These are phyloP conservation scores for Cronartium quercuum DNA, from an alignment of 1,284 basidiomycete species.

Conservation along the genomic window DNA sequence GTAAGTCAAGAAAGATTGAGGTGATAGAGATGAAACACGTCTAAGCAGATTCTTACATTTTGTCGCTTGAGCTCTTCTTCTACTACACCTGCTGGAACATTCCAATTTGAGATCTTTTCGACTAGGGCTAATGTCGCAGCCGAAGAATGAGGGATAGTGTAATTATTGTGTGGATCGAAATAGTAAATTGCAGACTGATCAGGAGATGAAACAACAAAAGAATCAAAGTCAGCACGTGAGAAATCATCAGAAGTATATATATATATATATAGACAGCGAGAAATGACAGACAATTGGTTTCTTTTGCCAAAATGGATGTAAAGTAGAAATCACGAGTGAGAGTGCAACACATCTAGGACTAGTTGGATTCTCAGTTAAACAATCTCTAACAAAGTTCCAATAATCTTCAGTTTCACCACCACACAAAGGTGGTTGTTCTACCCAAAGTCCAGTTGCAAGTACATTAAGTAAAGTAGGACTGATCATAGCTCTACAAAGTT, in stretches of 20 bases:
- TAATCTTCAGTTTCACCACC: constrained; percentile 94
- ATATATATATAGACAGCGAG: neutral
- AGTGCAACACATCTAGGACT: constrained; percentile 77
- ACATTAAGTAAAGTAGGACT: constrained; percentile 81
- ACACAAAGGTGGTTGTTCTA: constrained; percentile 84
- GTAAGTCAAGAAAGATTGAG: neutral
- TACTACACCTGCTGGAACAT: constrained; percentile 74
- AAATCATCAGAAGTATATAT: neutral
- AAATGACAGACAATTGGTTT: constrained; percentile 34
- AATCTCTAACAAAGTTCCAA: constrained; percentile 86
- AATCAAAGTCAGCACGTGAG: neutral
- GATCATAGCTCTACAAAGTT: constrained; percentile 84
- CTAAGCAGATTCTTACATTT: constrained; percentile 85
- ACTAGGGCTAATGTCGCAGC: constrained; percentile 74
- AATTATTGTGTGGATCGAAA: constrained; percentile 50
- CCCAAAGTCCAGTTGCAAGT: constrained; percentile 72
- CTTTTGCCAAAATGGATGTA: constrained; percentile 40
- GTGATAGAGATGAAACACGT: neutral
- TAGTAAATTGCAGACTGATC: constrained; percentile 52
- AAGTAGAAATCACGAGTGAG: constrained; percentile 24
- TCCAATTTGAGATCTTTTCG: constrained; percentile 85
- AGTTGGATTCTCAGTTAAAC: constrained; percentile 83
- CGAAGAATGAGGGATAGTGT: constrained; percentile 63
- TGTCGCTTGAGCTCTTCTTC: constrained; percentile 93
- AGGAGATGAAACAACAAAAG: neutral